Percentiles rank a stretch among this genome's conserved stretches.
Evolutionary conservation across 352 stramenopile species (phyloP).

Genomic region (Pythium biforme): DNA sequence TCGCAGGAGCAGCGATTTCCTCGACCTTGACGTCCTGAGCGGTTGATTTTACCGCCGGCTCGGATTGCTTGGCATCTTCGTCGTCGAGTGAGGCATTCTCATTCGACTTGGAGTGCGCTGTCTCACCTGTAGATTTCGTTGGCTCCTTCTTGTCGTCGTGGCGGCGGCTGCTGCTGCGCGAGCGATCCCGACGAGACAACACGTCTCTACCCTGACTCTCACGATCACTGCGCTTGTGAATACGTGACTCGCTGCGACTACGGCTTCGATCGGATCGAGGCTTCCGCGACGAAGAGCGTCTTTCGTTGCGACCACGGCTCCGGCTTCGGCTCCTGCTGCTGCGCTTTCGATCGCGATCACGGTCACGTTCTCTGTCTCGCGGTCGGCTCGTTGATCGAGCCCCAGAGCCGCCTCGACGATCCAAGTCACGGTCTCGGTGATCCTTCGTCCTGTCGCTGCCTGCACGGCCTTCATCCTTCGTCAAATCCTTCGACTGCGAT

Average conservation of each 20-base stretch:
- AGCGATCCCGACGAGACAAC: constrained; percentile 30
- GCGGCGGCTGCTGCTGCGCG: constrained; percentile 45
- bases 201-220: constrained; percentile 31
- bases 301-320: constrained; percentile 22
- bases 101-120: constrained; percentile 29
- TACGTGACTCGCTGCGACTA: constrained; percentile 49
- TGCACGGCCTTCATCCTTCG: constrained; percentile 30
- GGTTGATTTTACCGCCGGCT: constrained; percentile 26
- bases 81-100: constrained; percentile 23
- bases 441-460: constrained; percentile 31
- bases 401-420: constrained; percentile 9
- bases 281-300: constrained; percentile 26
- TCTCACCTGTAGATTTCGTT: constrained; percentile 23
- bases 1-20: constrained; percentile 73
- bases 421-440: constrained; percentile 29
- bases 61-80: constrained; percentile 29
- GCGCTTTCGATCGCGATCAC: constrained; percentile 13
- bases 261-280: constrained; percentile 45
- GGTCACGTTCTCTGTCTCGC: constrained; percentile 14
- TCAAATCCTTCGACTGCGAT: constrained; percentile 41
- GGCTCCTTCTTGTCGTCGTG: constrained; percentile 29
- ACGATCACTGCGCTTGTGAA: constrained; percentile 42
- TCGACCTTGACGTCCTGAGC: constrained; percentile 75
- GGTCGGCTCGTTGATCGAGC: constrained; percentile 35
- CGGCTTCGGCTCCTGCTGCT: constrained; percentile 43